Evolutionary conservation across 1,139 yeast genomes (phyloP).

Genomic region (Yamadazyma atmosphaerica): DNA sequence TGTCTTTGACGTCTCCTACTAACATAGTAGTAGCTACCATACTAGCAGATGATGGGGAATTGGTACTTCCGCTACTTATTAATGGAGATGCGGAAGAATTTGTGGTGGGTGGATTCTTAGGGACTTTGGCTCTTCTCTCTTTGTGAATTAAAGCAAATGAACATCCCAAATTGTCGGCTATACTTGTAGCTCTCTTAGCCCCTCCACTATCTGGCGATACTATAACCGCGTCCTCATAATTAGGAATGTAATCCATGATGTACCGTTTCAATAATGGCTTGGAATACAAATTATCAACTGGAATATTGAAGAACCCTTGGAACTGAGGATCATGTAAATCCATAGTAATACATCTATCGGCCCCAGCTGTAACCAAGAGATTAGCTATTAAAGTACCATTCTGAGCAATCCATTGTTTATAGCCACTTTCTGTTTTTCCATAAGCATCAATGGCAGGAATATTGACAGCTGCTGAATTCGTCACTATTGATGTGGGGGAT

Average conservation of each 20-base stretch:
- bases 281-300: constrained; percentile 88
- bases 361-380: constrained; percentile 88
- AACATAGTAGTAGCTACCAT: constrained; percentile 77
- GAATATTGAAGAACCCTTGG: constrained; percentile 90
- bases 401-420: constrained; percentile 94
- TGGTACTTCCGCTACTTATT: constrained; percentile 8
- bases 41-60: constrained; percentile 11
- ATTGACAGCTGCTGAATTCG: constrained; percentile 32
- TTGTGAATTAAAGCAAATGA: constrained; percentile 95
- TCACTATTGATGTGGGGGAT: constrained; percentile 29
- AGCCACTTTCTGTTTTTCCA: constrained; percentile 59
- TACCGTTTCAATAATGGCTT: constrained; percentile 82
- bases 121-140: constrained; percentile 68
- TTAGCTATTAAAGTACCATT: constrained; percentile 93
- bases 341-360: constrained; percentile 96
- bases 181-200: constrained; percentile 91
- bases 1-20: constrained; percentile 87
- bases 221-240: constrained; percentile 76
- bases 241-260: constrained; percentile 69
- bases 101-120: constrained; percentile 29
- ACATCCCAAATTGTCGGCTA: constrained; percentile 88
- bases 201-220: constrained; percentile 98
- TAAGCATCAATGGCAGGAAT: constrained; percentile 36
- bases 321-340: constrained; percentile 95
- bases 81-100: constrained; percentile 7